Evolutionary conservation across 169 alveolate genomes (phyloP).

Genomic region (Miamiensis avidus): DNA sequence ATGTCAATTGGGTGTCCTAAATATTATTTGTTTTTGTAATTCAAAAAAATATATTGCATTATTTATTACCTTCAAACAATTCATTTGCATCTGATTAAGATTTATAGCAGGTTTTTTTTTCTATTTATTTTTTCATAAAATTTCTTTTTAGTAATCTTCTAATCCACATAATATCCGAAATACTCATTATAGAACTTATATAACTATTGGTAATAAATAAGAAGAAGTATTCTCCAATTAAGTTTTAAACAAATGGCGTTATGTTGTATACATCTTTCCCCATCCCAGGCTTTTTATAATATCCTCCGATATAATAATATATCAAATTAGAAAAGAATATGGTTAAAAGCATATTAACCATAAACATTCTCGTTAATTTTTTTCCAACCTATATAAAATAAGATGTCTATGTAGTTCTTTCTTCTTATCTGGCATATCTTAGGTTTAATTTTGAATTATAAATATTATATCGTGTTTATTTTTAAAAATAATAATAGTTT

Average conservation of each 20-base stretch:
- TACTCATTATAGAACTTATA: slow-evolving; percentile 15
- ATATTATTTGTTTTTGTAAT: slow-evolving; percentile 23
- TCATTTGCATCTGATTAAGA: slow-evolving; percentile 43
- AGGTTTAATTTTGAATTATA: background rate
- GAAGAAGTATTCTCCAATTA: slow-evolving; percentile 32
- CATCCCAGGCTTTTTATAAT: background rate
- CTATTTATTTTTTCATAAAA: slow-evolving; percentile 20
- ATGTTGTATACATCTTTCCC: background rate
- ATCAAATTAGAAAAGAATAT: slow-evolving; percentile 22
- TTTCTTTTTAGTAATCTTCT: slow-evolving; percentile 27
- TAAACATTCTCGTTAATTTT: slow-evolving; percentile 18
- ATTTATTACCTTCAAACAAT: background rate
- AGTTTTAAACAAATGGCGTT: background rate
- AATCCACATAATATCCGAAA: slow-evolving; percentile 29
- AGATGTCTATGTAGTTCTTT: slow-evolving; percentile 16
- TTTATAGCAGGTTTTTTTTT: slow-evolving; percentile 19
- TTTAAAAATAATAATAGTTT: too few relatives aligned
- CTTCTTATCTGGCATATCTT: slow-evolving; percentile 18
- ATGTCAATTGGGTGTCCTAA: slow-evolving; percentile 60
- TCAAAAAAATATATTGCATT: background rate
- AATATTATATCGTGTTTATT: too few relatives aligned
- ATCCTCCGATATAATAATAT: background rate
- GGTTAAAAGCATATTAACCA: slow-evolving; percentile 28
- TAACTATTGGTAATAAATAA: slow-evolving; percentile 29
- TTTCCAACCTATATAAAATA: slow-evolving; percentile 30